A percentile compares a stretch with the other conserved stretches of the same genome.
Conservation (phyloP, 177 flowering plant genomes). For the Vitis hybrid region DNA sequence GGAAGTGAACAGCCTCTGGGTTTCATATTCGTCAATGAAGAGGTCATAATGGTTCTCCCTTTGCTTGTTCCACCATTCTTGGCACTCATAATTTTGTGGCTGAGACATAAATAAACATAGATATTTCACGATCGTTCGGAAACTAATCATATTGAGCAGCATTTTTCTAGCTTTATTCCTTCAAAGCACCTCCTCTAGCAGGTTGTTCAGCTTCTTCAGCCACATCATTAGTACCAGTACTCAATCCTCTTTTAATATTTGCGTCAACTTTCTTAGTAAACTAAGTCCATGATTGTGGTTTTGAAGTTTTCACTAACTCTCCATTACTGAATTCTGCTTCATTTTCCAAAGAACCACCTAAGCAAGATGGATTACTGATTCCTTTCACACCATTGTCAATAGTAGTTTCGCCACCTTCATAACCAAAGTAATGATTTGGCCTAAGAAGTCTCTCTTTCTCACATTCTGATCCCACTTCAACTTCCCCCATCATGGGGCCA, state of each 20-base stretch:
- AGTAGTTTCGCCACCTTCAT: background rate
- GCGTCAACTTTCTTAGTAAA: conserved; percentile 11
- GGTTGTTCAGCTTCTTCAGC: conserved; percentile 10
- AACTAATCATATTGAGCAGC: conserved; percentile 24
- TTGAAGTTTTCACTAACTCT: background rate
- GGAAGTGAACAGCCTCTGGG: too few species aligned
- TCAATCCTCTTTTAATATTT: conserved; percentile 17
- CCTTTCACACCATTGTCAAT: background rate
- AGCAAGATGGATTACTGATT: background rate
- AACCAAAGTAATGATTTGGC: conserved; percentile 11
- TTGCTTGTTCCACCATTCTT: too few species aligned
- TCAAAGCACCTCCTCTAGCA: conserved; percentile 12
- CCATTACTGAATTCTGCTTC: background rate
- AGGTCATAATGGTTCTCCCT: too few species aligned
- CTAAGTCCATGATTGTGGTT: conserved; percentile 1
- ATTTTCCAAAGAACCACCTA: background rate
- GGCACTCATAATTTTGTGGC: too few species aligned
- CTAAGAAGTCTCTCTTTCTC: conserved; percentile 16
- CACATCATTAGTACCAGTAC: conserved; percentile 15
- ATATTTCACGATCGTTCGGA: conserved; percentile 15
- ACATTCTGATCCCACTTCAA: conserved; percentile 18
- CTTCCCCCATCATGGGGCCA: conserved; percentile 18
- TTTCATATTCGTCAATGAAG: too few species aligned
- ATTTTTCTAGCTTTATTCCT: conserved; percentile 14
- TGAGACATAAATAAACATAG: background rate